A percentile compares a stretch with the other conserved stretches of the same genome.
Evolutionary conservation across 2,329 filamentous ascomycete species (phyloP).

Genomic region (Hypoxylon sp.): DNA sequence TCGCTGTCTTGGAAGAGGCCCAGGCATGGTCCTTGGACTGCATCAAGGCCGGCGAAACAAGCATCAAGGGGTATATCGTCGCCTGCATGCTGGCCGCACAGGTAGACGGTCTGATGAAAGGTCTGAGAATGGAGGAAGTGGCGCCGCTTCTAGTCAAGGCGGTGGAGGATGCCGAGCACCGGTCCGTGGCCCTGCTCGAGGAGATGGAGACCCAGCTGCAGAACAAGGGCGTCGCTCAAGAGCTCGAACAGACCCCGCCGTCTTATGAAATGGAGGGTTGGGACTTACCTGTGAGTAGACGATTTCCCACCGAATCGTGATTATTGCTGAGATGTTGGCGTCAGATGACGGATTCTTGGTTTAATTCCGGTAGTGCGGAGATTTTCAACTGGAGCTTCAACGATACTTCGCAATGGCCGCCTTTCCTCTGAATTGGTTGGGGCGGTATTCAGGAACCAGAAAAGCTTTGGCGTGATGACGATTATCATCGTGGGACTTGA

Average conservation of each 20-base stretch:
- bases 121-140: conserved; percentile 48
- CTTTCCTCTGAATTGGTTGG: conserved; percentile 10
- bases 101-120: conserved; percentile 51
- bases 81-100: conserved; percentile 50
- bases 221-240: conserved; percentile 6
- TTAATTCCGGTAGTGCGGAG: conserved; percentile 38
- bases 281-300: conserved; percentile 52
- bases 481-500: too few species aligned
- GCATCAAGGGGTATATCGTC: conserved; percentile 60
- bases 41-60: conserved; percentile 61
- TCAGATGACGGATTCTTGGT: conserved; percentile 45
- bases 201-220: conserved; percentile 35
- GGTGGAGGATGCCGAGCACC: conserved; percentile 47
- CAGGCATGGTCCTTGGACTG: conserved; percentile 50
- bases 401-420: conserved; percentile 10
- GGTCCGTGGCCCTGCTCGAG: conserved; percentile 48
- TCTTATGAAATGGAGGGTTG: conserved; percentile 47
- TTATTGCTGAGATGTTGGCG: neutral
- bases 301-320: too few species aligned
- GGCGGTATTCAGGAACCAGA: too few species aligned
- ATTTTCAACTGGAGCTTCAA: conserved; percentile 32
- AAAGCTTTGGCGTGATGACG: too few species aligned
- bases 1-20: conserved; percentile 51
- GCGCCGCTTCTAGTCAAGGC: conserved; percentile 47
- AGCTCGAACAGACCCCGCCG: conserved; percentile 23